Percentiles rank a stretch among this genome's conserved stretches.
Conservation (phyloP, 495 filamentous ascomycete genomes). For the Recurvomyces mirabilis region DNA sequence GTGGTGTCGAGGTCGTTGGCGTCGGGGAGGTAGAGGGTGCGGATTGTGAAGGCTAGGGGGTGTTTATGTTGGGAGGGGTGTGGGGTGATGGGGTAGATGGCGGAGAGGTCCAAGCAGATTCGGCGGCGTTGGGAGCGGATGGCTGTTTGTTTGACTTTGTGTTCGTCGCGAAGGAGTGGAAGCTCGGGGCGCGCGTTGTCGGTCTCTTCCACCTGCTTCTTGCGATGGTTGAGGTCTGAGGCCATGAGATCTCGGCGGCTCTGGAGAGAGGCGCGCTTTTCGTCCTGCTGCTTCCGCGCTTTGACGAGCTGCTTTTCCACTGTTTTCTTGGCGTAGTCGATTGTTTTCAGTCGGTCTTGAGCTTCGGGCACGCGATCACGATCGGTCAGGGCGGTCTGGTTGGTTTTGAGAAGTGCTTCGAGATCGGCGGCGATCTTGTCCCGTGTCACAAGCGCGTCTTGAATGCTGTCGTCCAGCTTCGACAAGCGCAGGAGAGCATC, state of each 20-base stretch:
- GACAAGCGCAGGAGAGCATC: slow-evolving; percentile 81
- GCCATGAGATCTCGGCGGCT: slow-evolving; percentile 48
- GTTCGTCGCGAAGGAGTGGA: slow-evolving; percentile 23
- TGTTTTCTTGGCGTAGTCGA: slow-evolving; percentile 44
- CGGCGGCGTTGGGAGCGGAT: slow-evolving; percentile 82
- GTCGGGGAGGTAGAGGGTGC: slow-evolving; percentile 64
- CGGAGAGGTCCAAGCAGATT: slow-evolving; percentile 68
- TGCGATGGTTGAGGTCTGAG: slow-evolving; percentile 29
- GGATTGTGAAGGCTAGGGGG: slow-evolving; percentile 72
- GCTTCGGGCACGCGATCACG: slow-evolving; percentile 48
- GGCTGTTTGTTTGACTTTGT: background rate
- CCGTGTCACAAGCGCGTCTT: slow-evolving; percentile 74
- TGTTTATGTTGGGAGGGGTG: slow-evolving; percentile 43
- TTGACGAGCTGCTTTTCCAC: slow-evolving; percentile 54
- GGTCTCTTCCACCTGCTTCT: background rate
- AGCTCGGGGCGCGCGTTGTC: slow-evolving; percentile 18
- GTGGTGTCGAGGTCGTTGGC: slow-evolving; percentile 53
- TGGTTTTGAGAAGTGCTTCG: slow-evolving; percentile 52
- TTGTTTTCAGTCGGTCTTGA: slow-evolving; percentile 43
- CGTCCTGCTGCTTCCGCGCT: slow-evolving; percentile 33
- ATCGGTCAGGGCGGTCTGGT: slow-evolving; percentile 33
- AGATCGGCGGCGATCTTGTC: slow-evolving; percentile 68
- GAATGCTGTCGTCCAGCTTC: slow-evolving; percentile 82
- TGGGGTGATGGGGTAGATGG: slow-evolving; percentile 70
- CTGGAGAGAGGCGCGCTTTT: slow-evolving; percentile 49